Base-by-base conservation (phyloP, 2,329 filamentous ascomycete genomes). In the Phialophora chinensis region DNA sequence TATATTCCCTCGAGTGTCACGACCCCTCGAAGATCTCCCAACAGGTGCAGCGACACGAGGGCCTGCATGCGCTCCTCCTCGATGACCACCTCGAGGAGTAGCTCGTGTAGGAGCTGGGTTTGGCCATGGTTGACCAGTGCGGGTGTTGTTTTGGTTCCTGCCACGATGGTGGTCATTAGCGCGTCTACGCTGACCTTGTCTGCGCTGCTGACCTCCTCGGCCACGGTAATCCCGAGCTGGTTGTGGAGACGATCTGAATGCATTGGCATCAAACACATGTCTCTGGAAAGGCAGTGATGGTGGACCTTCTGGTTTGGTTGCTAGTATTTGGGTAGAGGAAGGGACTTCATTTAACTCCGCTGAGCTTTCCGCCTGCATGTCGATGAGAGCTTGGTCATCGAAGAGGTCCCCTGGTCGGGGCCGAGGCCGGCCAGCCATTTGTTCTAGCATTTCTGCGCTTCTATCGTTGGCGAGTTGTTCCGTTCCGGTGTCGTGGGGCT, bases 191-290 rank as follows among this genome's bases (percentile, higher is more conserved):
- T 59, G 59, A 63, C 23, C 38, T 25, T 42, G 44, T 11, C 50
- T 29, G n/a, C 50, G 20, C 14, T 14, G n/a, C 25, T 29, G n/a
- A 35, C 53, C 25, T 23, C 29, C 52, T 4, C 50, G 27, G 53
- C 20, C 56, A 53, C 17, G 55, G 25, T 63, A 60, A 4, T 54
- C 60, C 5, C 60, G 42, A n/a, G 27, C 17, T 17, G 49, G 54
- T 27, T 47, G 63, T 10, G 29, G n/a, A 17, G 63, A 38, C 8
- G 50, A 47, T 50, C 60, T 38, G 23, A 64, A 62, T 17, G 56
- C 56, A 47, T 53, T 63, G 17, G 55, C 25, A 52, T 66, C 52
- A 53, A 68, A 66, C 14, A 35, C 20, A 38, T 55, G 60, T 29
- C 60, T 25, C 23, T 44, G 7, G 11, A 50, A 31, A 52, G 23